A percentile compares a stretch with the other conserved stretches of the same genome.
phyloP scores from a whole-genome alignment of 2,329 filamentous ascomycete genomes.

The Talaromyces sp. region DNA sequence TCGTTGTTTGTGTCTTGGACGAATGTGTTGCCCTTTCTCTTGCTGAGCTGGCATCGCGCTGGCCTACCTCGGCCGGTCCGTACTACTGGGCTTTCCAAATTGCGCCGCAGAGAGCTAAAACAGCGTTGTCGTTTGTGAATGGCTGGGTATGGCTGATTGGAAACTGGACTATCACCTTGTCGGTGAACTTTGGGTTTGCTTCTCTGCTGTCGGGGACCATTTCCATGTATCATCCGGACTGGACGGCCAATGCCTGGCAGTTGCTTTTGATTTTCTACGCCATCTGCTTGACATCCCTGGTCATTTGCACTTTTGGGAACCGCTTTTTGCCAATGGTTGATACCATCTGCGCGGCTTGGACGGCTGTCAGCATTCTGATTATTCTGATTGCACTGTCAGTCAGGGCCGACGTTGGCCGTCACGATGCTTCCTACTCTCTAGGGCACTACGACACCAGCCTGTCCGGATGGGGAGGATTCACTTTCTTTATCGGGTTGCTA shows the following conservation, averaged over 20 bases:
- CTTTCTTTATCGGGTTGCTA: conserved; percentile 59
- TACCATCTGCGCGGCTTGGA: conserved; percentile 54
- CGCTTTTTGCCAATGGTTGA: conserved; percentile 61
- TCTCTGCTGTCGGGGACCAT: conserved; percentile 49
- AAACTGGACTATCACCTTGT: conserved; percentile 50
- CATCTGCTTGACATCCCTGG: conserved; percentile 60
- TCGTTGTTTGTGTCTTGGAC: conserved; percentile 49
- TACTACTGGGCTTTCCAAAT: conserved; percentile 54
- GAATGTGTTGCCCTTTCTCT: conserved; percentile 50
- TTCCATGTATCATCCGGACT: conserved; percentile 52
- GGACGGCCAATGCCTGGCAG: conserved; percentile 56
- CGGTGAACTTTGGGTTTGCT: conserved; percentile 53
- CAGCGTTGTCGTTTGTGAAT: conserved; percentile 47
- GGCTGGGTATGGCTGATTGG: conserved; percentile 52
- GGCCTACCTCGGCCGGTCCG: conserved; percentile 48
- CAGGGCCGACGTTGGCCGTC: conserved; percentile 50
- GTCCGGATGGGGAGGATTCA: conserved; percentile 56
- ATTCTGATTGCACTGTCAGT: conserved; percentile 54
- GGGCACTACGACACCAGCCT: conserved; percentile 53
- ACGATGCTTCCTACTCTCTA: conserved; percentile 49
- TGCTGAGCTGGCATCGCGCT: conserved; percentile 48
- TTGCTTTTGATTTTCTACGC: conserved; percentile 67
- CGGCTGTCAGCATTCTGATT: conserved; percentile 51
- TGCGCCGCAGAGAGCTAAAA: conserved; percentile 37
- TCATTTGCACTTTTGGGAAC: conserved; percentile 64